Conservation (phyloP, 2,329 filamentous ascomycete species). For the Emericellopsis cladophorae region DNA sequence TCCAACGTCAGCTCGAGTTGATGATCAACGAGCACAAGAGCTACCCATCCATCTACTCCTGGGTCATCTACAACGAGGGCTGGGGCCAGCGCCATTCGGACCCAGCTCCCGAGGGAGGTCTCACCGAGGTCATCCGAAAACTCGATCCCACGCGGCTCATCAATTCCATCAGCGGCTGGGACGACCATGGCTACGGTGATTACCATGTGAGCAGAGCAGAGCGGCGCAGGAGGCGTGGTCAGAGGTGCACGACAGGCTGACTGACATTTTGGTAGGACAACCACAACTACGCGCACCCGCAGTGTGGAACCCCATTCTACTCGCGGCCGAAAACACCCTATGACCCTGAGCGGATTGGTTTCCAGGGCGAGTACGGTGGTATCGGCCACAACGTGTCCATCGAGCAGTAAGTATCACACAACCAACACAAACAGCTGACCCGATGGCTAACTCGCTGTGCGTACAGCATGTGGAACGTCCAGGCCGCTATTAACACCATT, state of each 20-base stretch:
- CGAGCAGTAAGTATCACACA: slow-evolving; percentile 34
- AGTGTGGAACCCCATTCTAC: slow-evolving; percentile 59
- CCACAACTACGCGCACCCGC: slow-evolving; percentile 59
- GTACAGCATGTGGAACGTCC: slow-evolving; percentile 49
- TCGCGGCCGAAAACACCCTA: slow-evolving; percentile 41
- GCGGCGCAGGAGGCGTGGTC: background rate
- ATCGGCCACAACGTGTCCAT: slow-evolving; percentile 52
- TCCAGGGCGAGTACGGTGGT: slow-evolving; percentile 62
- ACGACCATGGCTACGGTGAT: slow-evolving; percentile 56
- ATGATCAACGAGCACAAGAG: slow-evolving; percentile 50
- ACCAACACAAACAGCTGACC: background rate
- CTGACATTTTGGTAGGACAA: slow-evolving; percentile 35
- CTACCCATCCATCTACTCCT: slow-evolving; percentile 52
- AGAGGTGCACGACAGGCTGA: background rate
- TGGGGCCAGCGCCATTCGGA: slow-evolving; percentile 47
- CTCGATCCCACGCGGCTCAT: slow-evolving; percentile 54
- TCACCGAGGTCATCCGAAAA: slow-evolving; percentile 40
- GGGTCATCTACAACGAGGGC: slow-evolving; percentile 63
- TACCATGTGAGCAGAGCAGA: slow-evolving; percentile 14
- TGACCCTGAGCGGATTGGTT: slow-evolving; percentile 46
- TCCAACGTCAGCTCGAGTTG: slow-evolving; percentile 48
- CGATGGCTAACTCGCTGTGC: background rate
- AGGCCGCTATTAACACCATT: slow-evolving; percentile 43
- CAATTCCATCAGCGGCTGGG: slow-evolving; percentile 52
- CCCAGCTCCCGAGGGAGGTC: slow-evolving; percentile 39